Percentiles rank a stretch among this genome's conserved stretches.
Conservation (phyloP, 371 early-diverging fungal genomes). For the Mucor piriformis region DNA sequence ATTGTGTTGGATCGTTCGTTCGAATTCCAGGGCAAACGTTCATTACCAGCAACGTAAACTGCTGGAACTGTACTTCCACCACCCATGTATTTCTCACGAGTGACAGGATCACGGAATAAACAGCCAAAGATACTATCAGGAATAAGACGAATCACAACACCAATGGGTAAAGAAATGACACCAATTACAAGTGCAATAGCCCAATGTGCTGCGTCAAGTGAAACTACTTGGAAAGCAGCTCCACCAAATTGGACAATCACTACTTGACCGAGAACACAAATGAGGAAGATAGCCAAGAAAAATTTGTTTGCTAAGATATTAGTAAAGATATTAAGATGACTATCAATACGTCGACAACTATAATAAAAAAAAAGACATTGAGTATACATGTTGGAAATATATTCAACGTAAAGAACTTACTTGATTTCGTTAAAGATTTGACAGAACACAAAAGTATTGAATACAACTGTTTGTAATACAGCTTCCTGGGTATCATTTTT, state of each 20-base stretch:
- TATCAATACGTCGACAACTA: conserved; percentile 62
- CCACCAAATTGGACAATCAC: conserved; percentile 64
- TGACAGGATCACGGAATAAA: conserved; percentile 25
- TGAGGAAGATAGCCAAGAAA: conserved; percentile 57
- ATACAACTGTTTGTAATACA: conserved; percentile 64
- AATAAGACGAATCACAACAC: conserved; percentile 66
- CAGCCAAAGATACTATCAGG: conserved; percentile 50
- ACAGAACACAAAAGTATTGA: conserved; percentile 80
- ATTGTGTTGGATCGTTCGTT: conserved; percentile 23
- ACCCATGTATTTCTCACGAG: conserved; percentile 31
- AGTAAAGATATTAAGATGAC: conserved; percentile 58
- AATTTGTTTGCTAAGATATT: conserved; percentile 52
- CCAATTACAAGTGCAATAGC: conserved; percentile 65
- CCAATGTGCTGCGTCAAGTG: conserved; percentile 63
- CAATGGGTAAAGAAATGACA: conserved; percentile 65
- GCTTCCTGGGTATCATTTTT: conserved; percentile 27
- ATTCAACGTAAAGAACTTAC: neutral
- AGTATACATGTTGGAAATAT: neutral
- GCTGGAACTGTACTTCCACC: conserved; percentile 18
- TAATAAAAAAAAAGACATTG: conserved; percentile 4
- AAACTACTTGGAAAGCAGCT: conserved; percentile 51
- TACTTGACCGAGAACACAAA: conserved; percentile 54
- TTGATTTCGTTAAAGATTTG: conserved; percentile 82
- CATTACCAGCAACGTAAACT: conserved; percentile 35
- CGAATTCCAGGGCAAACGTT: conserved; percentile 31